These are phyloP conservation scores for Fusarium siculi DNA, from an alignment of 2,329 filamentous ascomycete genomes.

Conservation along the genomic window DNA sequence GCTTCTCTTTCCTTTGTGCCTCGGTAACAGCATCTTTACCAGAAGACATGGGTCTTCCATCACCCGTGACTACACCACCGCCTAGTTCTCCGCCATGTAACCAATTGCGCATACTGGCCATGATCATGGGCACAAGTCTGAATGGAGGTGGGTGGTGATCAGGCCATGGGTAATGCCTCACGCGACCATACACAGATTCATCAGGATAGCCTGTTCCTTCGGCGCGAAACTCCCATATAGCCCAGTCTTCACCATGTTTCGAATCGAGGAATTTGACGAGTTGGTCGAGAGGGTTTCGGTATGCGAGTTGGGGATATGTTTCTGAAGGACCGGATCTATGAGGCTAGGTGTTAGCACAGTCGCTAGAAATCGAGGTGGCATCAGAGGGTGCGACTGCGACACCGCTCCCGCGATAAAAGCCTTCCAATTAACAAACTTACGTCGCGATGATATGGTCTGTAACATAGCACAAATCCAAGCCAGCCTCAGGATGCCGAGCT, in stretches of 20 bases:
- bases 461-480: conserved; percentile 95
- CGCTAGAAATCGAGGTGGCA: accelerated
- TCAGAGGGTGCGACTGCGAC: accelerated
- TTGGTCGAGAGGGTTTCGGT: conserved; percentile 90
- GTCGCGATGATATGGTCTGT: conserved; percentile 79
- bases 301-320: conserved; percentile 89
- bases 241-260: conserved; percentile 86
- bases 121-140: conserved; percentile 84
- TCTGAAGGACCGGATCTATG: conserved; percentile 88
- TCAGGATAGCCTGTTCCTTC: conserved; percentile 97
- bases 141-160: conserved; percentile 98
- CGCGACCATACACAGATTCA: conserved; percentile 82
- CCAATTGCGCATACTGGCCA: conserved; percentile 95
- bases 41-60: conserved; percentile 32
- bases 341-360: conserved; percentile 18
- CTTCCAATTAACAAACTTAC: conserved; percentile 49
- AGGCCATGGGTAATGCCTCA: conserved; percentile 94
- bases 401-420: accelerated
- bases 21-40: conserved; percentile 27
- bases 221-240: conserved; percentile 97
- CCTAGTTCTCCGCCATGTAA: conserved; percentile 64
- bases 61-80: conserved; percentile 16
- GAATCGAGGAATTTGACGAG: conserved; percentile 89
- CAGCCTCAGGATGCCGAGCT: conserved; percentile 84
- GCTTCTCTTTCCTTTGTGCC: conserved; percentile 48